Evolutionary conservation across 345 rosid genomes (phyloP), one percentile per base, ranked within the genome.

Genomic region (Xanthoceras sorbifolium): DNA sequence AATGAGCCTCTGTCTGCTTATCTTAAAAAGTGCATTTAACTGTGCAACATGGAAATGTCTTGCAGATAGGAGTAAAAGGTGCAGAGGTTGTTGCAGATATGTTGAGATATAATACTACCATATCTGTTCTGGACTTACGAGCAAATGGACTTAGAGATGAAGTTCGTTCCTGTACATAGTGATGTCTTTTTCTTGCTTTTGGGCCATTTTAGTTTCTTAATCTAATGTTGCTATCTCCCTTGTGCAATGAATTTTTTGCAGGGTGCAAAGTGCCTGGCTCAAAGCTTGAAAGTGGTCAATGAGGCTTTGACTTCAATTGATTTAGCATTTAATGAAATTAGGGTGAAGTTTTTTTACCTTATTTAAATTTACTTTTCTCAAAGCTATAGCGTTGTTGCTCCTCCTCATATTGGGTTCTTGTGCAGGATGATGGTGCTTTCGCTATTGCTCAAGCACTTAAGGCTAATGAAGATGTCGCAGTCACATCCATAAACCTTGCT

Each of bases 131-230:
- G 85, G 99, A 95, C 86, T 84, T 95, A 86, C 90, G 98, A 71
- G 99, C 97, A 71, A 95, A 95, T 87, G 98, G 96, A 81, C 94
- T 93, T 29, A 87, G 87, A 89, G 94, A 95, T 75, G 96, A 95
- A 86, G 99, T 93, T 59, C 22, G 84, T 86, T 67, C 59, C 68
- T 22, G 20, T 62, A 68, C 15, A 81, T 73, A 63, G 50, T 48
- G 74, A 63, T 42, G 4, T 61, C 55, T 50, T 12, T 65, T n/a
- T 46, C 26, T 31, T 57, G 40, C 28, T 25, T 23, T 54, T 62
- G 11, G n/a, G 54, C 60, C 63, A 9, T 26, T 57, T 42, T 26
- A 18, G 25, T 70, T 38, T 29, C 61, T 52, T 59, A 23, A 54
- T 55, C 26, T 54, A 20, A 14, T 20, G 23, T 66, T 44, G 28